Conservation (phyloP, 441 rosid species). For the Euphorbia schlechtendalii region DNA sequence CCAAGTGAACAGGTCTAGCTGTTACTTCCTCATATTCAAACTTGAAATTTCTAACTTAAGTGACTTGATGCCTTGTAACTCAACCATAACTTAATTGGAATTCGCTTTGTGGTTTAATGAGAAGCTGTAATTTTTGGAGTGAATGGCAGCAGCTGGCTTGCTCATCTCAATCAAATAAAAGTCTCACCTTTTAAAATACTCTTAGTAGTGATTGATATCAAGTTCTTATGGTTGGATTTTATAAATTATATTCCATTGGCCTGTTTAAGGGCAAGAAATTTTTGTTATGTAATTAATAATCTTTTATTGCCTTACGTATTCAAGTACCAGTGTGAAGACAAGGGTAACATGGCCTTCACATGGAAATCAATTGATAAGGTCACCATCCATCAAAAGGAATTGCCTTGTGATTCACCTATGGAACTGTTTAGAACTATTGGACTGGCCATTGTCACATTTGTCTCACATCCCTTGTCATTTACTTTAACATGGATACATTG, state of each 20-base stretch:
- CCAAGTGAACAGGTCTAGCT: too few relatives aligned
- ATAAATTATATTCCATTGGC: background rate
- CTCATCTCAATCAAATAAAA: background rate
- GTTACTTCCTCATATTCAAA: background rate
- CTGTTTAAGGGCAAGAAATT: background rate
- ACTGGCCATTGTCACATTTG: too few relatives aligned
- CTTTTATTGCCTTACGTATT: slow-evolving; percentile 16
- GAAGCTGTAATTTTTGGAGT: background rate
- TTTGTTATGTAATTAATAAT: background rate
- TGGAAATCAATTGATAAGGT: slow-evolving; percentile 25
- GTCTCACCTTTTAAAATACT: background rate
- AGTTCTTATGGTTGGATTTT: background rate
- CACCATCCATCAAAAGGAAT: slow-evolving; percentile 7
- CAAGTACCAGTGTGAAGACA: slow-evolving; percentile 24
- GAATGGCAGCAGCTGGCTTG: background rate
- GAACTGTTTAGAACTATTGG: background rate
- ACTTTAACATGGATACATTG: too few relatives aligned
- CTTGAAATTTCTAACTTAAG: background rate
- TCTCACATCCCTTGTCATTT: too few relatives aligned
- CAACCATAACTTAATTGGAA: too few relatives aligned
- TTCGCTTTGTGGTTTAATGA: slow-evolving; percentile 2
- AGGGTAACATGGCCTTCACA: slow-evolving; percentile 43
- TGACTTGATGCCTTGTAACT: background rate
- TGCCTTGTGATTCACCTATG: slow-evolving; percentile 2
- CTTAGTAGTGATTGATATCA: background rate